phyloP scores from a whole-genome alignment of 305 asterid species.

The Euphrasia arctica region DNA sequence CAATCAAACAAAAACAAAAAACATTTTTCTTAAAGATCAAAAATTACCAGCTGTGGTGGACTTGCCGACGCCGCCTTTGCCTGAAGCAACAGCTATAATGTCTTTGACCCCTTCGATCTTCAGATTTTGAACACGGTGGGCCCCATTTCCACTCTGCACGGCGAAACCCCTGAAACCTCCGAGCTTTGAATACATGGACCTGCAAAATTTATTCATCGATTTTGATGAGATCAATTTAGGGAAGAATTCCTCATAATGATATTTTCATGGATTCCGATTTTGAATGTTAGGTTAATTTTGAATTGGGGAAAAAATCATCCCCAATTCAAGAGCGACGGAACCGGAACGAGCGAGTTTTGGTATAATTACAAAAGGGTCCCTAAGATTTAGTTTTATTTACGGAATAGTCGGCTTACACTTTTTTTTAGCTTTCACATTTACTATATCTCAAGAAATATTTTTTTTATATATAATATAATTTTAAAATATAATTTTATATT shows the following conservation, averaged over 20 bases:
- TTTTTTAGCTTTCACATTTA: no score
- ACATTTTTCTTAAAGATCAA: background rate
- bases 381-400: no score
- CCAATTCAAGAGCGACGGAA: background rate
- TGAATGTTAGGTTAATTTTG: background rate
- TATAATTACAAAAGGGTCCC: no score
- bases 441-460: no score
- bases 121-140: slow-evolving; percentile 41
- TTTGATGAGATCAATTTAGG: background rate
- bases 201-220: slow-evolving; percentile 17
- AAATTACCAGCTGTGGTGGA: slow-evolving; percentile 87
- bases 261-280: background rate
- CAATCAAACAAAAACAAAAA: slow-evolving; percentile 12
- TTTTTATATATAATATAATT: no score
- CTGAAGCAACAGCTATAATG: slow-evolving; percentile 95
- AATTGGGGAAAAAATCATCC: background rate
- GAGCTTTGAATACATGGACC: slow-evolving; percentile 27
- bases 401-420: no score
- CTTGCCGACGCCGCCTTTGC: slow-evolving; percentile 98
- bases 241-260: background rate
- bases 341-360: no score
- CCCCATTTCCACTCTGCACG: slow-evolving; percentile 48
- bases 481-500: no score
- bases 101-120: slow-evolving; percentile 78
- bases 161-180: slow-evolving; percentile 55